These are phyloP conservation scores for Saturnispora kantuleensis DNA, from an alignment of 805 yeast species.

Conservation along the genomic window DNA sequence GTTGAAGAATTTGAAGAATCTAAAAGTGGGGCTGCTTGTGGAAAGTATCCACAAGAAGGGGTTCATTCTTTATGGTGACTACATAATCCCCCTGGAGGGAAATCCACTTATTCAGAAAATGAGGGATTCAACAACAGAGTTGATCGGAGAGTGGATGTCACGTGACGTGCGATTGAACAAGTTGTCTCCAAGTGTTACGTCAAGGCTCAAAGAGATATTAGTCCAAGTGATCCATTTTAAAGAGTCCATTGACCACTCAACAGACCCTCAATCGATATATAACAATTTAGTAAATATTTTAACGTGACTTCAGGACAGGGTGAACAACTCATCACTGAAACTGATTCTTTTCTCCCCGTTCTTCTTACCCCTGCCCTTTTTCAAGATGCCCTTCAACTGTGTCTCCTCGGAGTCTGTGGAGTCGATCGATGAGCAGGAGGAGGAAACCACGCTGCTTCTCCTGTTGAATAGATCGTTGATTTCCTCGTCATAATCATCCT, in stretches of 20 bases:
- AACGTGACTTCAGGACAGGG: not conserved
- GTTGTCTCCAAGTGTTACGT: not conserved
- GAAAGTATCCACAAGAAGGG: not conserved
- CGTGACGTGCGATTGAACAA: not conserved
- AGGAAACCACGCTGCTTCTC: slow-evolving; percentile 1
- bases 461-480: slow-evolving; percentile 1
- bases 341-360: not conserved
- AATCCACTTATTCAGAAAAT: not conserved
- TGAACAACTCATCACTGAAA: not conserved
- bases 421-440: not conserved
- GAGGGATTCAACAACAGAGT: not conserved
- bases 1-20: not conserved
- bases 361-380: not conserved
- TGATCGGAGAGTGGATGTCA: not conserved
- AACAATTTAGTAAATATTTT: not conserved
- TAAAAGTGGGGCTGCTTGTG: not conserved
- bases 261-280: not conserved
- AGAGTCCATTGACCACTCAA: too few species aligned
- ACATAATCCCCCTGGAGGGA: not conserved
- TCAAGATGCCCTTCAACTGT: slow-evolving; percentile 2
- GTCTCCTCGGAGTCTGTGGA: not conserved
- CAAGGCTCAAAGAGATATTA: not conserved
- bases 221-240: not conserved
- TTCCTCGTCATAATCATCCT: slow-evolving; percentile 1
- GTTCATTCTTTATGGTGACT: not conserved